Evolutionary conservation across 345 rosid genomes (phyloP), one percentile per base, ranked within the genome.

Genomic region (Diplotaxis tenuifolia): DNA sequence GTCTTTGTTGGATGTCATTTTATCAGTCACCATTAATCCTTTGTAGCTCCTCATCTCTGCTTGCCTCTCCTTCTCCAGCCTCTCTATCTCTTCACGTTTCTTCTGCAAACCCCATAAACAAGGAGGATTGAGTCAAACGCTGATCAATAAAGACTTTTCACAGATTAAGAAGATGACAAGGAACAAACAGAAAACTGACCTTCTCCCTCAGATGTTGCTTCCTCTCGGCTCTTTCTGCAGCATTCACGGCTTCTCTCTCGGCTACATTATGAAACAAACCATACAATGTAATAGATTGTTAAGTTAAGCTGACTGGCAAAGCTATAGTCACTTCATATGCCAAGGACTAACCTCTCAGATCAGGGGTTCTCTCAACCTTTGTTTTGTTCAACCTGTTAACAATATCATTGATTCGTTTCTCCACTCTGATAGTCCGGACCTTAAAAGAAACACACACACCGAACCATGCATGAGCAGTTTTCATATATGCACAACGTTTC

Each of bases 31-130:
- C 99, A 95, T 95, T 83, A 95, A 59, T n/a, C 95, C 93, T 75
- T 92, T 95, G 91, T 92, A 95, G 88, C 97, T 95, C 82, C 96
- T 83, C 78, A 88, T 67, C 83, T 95, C 97, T 58, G 92, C 88
- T 67, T 91, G 99, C 71, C 85, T 88, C 77, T 92, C 99, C 82
- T 90, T 95, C 76, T 92, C 99, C 65, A 92, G 83, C 87, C 88
- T 89, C 0, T 87, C 93, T 83, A 92, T 81, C 29, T 92, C 99
- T 74, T 92, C 99, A 1, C 88, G 93, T 11, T 92, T 88, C 82
- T 95, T 91, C 99, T 95, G 86, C 78, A 68, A 71, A 58, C 55
- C 18, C 27, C 23, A 74, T 0, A 63, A 54, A 63, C 28, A 68
- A 31, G 10, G 0, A 62, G 3, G 5, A 42, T 34, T 57, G 1